Evolutionary conservation across 306 rosid genomes (phyloP), one percentile per base, ranked within the genome.

Genomic region (Vigna nakashimae): DNA sequence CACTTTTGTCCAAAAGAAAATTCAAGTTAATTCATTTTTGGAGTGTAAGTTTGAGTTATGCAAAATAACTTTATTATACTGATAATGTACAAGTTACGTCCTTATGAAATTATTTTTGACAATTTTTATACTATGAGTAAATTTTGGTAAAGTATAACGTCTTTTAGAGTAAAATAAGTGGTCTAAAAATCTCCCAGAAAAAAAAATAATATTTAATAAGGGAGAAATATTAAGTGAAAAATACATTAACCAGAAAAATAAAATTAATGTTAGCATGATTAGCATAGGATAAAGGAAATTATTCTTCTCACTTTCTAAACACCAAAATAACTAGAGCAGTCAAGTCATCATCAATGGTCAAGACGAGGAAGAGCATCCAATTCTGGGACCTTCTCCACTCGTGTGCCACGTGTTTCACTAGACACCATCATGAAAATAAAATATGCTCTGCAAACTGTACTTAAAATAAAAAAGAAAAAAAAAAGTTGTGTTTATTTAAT

Each of bases 291-390:
- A 17, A 1, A 40, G 43, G 50, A 10, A 18, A 65, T 65, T 65
- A 22, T 66, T 40, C 11, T 67, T 64, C 6, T 17, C 42, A 34
- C 67, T 67, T 71, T 71, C 52, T 22, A 38, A 57, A 56, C 15
- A 57, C 42, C 77, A 73, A 73, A 40, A 73, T 9, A 57, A 73
- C 56, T 42, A 56, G 67, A 73, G 67, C 53, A 42, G 77, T 72
- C 67, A 34, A 72, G 55, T 72, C 66, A 10, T 40, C 2, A 43
- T 66, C 1, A 43, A 16, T 42, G 16, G 71, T 65, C 52, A 65
- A 65, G 34, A 65, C 9, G 32, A 65, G 51, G 17, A 5, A 17
- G 71, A 42, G 71, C 17, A 64, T 64, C 50, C 50, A 64, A 64
- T 38, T 42, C 32, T 0, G 43, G 20, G 72, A 22, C 52, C 55